Percentiles rank a stretch among this genome's conserved stretches.
These are phyloP conservation scores for Phytophthora crassamura DNA, from an alignment of 352 stramenopile species.

Conservation along the genomic window DNA sequence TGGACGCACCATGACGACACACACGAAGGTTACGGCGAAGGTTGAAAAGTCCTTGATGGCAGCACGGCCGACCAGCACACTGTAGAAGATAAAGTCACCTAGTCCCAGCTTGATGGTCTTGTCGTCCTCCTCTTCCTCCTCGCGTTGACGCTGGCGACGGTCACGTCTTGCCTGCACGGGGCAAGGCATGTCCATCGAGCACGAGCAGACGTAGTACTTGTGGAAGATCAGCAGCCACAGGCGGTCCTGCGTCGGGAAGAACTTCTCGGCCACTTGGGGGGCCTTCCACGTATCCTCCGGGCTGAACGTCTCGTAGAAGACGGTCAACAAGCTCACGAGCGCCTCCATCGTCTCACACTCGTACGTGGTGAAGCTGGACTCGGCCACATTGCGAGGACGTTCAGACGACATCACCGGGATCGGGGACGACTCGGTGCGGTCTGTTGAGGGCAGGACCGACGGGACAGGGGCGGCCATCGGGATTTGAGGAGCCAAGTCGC, in stretches of 20 bases:
- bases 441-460: slow-evolving; percentile 22
- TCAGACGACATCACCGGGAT: slow-evolving; percentile 39
- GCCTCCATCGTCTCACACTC: slow-evolving; percentile 83
- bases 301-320: slow-evolving; percentile 85
- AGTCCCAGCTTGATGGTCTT: slow-evolving; percentile 95
- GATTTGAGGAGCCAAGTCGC: slow-evolving; percentile 16
- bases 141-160: slow-evolving; percentile 51
- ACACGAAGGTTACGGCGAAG: slow-evolving; percentile 94
- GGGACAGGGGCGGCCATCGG: slow-evolving; percentile 16
- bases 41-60: slow-evolving; percentile 96
- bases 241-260: slow-evolving; percentile 76
- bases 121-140: slow-evolving; percentile 68
- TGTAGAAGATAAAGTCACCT: slow-evolving; percentile 99
- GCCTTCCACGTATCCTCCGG: slow-evolving; percentile 86
- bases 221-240: slow-evolving; percentile 88
- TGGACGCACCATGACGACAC: slow-evolving; percentile 90
- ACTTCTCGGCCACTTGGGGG: slow-evolving; percentile 81
- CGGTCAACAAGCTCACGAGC: slow-evolving; percentile 61
- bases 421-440: slow-evolving; percentile 35
- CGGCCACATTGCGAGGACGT: slow-evolving; percentile 70
- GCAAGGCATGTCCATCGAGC: slow-evolving; percentile 80
- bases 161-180: slow-evolving; percentile 73
- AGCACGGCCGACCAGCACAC: slow-evolving; percentile 95
- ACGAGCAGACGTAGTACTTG: slow-evolving; percentile 88
- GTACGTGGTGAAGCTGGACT: slow-evolving; percentile 80